Evolutionary conservation across 1,139 yeast genomes (phyloP).

Genomic region (Candida sojae): DNA sequence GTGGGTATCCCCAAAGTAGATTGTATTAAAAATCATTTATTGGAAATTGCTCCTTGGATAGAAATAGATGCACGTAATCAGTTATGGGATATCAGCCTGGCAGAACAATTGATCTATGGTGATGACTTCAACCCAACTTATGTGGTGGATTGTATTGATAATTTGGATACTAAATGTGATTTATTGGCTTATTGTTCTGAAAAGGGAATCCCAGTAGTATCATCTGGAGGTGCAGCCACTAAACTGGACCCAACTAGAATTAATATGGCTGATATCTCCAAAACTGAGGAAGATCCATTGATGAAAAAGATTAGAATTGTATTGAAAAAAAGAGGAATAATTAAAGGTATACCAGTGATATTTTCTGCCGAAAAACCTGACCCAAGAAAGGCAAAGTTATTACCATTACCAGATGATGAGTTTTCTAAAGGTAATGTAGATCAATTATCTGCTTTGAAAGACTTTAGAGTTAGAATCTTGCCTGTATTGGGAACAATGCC

Average conservation of each 20-base stretch:
- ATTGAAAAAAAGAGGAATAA: slow-evolving; percentile 75
- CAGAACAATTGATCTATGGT: slow-evolving; percentile 59
- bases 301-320: slow-evolving; percentile 87
- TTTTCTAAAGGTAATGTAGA: slow-evolving; percentile 80
- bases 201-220: slow-evolving; percentile 61
- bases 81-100: slow-evolving; percentile 69
- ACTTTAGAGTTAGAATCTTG: slow-evolving; percentile 88
- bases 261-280: slow-evolving; percentile 46
- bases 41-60: slow-evolving; percentile 87
- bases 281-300: slow-evolving; percentile 87
- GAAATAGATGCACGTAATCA: slow-evolving; percentile 74
- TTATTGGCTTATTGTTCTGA: slow-evolving; percentile 71
- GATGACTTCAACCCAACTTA: slow-evolving; percentile 63
- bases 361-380: slow-evolving; percentile 96
- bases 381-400: slow-evolving; percentile 82
- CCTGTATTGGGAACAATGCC: slow-evolving; percentile 98
- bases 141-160: slow-evolving; percentile 93
- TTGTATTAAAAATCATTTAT: slow-evolving; percentile 65
- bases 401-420: slow-evolving; percentile 83
- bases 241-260: slow-evolving; percentile 51
- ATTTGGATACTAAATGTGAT: slow-evolving; percentile 92
- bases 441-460: slow-evolving; percentile 81
- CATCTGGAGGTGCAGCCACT: slow-evolving; percentile 97
- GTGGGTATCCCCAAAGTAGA: slow-evolving; percentile 91
- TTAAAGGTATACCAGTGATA: slow-evolving; percentile 78